Evolutionary conservation across 1,139 yeast genomes (phyloP).

Genomic region (Scheffersomyces lignicola): DNA sequence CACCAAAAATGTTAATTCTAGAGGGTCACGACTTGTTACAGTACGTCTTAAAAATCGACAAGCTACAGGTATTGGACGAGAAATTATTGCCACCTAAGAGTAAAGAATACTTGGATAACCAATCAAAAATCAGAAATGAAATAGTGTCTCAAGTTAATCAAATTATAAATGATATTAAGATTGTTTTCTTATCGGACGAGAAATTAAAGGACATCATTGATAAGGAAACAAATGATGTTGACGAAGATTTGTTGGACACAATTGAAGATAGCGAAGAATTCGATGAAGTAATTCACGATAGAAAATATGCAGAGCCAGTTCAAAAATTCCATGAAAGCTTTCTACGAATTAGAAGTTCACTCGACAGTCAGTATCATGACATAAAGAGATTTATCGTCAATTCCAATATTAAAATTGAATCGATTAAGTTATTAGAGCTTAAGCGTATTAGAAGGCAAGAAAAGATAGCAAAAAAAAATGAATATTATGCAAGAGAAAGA

Average conservation of each 20-base stretch:
- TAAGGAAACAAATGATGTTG: neutral
- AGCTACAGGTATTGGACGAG: slow-evolving; percentile 11
- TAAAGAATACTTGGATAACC: neutral
- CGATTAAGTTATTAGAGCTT: slow-evolving; percentile 3
- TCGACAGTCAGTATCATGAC: slow-evolving; percentile 1
- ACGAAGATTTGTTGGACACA: neutral
- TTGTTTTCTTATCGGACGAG: neutral
- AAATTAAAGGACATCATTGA: neutral
- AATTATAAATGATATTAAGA: neutral
- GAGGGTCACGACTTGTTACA: slow-evolving; percentile 35
- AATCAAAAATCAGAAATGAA: slow-evolving; percentile 1
- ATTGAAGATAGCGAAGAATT: slow-evolving; percentile 2
- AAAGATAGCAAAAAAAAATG: slow-evolving; percentile 6
- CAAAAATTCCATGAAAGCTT: neutral
- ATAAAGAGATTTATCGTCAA: slow-evolving; percentile 1
- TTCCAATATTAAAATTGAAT: slow-evolving; percentile 6
- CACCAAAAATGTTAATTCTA: slow-evolving; percentile 31
- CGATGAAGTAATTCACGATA: neutral
- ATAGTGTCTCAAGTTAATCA: slow-evolving; percentile 1
- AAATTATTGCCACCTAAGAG: neutral
- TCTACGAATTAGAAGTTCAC: neutral
- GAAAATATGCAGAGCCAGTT: neutral
- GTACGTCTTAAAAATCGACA: slow-evolving; percentile 25
- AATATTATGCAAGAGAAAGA: slow-evolving; percentile 10
- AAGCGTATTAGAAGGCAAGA: slow-evolving; percentile 5